Evolutionary conservation across 2,329 filamentous ascomycete species (phyloP).

Genomic region (Stagonosporopsis tanaceti): DNA sequence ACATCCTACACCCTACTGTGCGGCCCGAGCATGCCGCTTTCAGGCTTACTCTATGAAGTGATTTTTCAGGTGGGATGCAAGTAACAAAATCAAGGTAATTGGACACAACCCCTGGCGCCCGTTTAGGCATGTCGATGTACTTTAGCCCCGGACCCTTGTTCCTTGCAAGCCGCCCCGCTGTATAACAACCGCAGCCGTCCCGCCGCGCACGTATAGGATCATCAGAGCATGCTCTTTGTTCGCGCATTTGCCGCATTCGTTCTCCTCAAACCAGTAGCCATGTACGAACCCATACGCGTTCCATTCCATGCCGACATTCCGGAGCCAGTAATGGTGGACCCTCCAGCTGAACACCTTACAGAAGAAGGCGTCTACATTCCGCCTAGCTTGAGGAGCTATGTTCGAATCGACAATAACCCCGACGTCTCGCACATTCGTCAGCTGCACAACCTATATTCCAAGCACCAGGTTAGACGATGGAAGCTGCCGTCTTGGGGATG

Average conservation of each 20-base stretch:
- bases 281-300: background rate
- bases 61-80: background rate
- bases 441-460: background rate
- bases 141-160: no score
- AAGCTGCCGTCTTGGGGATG: background rate
- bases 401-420: background rate
- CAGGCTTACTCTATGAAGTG: background rate
- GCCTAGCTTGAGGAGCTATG: background rate
- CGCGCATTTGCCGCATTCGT: background rate
- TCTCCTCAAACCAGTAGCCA: background rate
- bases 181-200: background rate
- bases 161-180: background rate
- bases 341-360: background rate
- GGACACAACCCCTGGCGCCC: background rate
- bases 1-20: background rate
- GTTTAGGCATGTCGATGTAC: background rate
- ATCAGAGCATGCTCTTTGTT: background rate
- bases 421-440: background rate
- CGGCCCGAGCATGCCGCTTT: background rate
- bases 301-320: background rate
- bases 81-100: background rate
- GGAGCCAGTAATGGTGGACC: background rate
- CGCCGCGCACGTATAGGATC: background rate
- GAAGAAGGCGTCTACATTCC: background rate
- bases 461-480: background rate